Conservation (phyloP, 2,329 filamentous ascomycete species). For the Lizonia empirigonia region DNA sequence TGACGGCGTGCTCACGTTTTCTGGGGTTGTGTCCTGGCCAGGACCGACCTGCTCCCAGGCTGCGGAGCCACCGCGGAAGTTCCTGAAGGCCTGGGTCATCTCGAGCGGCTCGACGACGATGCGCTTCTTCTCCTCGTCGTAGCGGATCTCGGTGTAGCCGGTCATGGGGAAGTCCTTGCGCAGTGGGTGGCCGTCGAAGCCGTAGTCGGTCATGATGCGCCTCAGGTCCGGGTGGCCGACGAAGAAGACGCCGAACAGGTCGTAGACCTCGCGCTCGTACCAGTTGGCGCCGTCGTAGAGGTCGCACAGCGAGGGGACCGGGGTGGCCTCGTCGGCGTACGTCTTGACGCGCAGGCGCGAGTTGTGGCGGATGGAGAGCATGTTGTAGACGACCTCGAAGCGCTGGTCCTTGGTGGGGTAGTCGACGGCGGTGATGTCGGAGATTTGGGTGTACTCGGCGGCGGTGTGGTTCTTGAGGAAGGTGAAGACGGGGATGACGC, state of each 20-base stretch:
- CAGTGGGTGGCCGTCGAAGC: slow-evolving; percentile 95
- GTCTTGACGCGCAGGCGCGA: slow-evolving; percentile 97
- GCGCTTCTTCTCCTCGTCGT: slow-evolving; percentile 99
- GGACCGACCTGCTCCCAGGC: slow-evolving; percentile 71
- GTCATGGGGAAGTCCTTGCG: slow-evolving; percentile 98
- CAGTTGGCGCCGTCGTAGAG: slow-evolving; percentile 97
- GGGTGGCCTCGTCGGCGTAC: slow-evolving; percentile 93
- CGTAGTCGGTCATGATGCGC: slow-evolving; percentile 99
- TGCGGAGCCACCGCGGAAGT: slow-evolving; percentile 83
- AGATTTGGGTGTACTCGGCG: slow-evolving; percentile 93
- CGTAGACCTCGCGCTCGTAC: slow-evolving; percentile 98
- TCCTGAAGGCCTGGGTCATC: slow-evolving; percentile 96
- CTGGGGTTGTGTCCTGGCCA: slow-evolving; percentile 79
- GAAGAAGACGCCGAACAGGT: slow-evolving; percentile 98
- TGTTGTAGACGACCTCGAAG: slow-evolving; percentile 97
- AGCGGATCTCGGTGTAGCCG: slow-evolving; percentile 96
- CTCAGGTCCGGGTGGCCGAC: slow-evolving; percentile 91
- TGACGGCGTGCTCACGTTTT: slow-evolving; percentile 57
- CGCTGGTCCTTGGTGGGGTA: slow-evolving; percentile 94
- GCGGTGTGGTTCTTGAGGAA: slow-evolving; percentile 98
- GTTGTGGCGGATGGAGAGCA: slow-evolving; percentile 95
- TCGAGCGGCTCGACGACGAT: slow-evolving; percentile 98
- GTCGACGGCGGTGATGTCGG: slow-evolving; percentile 91
- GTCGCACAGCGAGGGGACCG: slow-evolving; percentile 83
- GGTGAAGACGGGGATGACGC: slow-evolving; percentile 86